Evolutionary conservation across 495 filamentous ascomycete genomes (phyloP).

Genomic region (Cenococcum geophilum): DNA sequence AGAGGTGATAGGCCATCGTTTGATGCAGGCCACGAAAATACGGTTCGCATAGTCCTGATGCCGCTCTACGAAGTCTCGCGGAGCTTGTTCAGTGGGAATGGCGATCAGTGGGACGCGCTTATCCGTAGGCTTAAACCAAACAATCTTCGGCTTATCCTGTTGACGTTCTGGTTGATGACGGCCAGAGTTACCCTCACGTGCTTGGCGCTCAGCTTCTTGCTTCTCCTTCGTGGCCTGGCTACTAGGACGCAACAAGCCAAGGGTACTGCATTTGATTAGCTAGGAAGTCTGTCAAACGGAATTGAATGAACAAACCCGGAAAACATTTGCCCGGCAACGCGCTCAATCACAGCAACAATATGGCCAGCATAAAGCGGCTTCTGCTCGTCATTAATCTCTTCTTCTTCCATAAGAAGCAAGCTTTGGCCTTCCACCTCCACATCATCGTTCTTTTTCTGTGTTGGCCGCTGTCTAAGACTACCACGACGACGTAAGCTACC

Average conservation of each 20-base stretch:
- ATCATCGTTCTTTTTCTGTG: slow-evolving; percentile 99
- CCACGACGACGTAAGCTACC: slow-evolving; percentile 87
- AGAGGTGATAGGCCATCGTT: slow-evolving; percentile 99
- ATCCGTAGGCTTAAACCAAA: slow-evolving; percentile 99
- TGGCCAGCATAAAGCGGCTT: slow-evolving; percentile 97
- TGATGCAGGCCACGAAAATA: slow-evolving; percentile 98
- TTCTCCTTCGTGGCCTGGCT: slow-evolving; percentile 99
- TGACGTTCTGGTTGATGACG: slow-evolving; percentile 77
- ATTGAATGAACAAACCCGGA: slow-evolving; percentile 54
- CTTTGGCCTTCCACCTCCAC: slow-evolving; percentile 98
- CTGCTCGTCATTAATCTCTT: slow-evolving; percentile 96
- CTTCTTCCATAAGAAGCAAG: slow-evolving; percentile 91
- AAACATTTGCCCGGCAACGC: slow-evolving; percentile 97
- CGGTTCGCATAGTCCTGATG: slow-evolving; percentile 95
- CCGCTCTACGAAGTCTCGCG: slow-evolving; percentile 96
- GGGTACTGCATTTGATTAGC: slow-evolving; percentile 47
- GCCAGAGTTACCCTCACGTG: slow-evolving; percentile 72
- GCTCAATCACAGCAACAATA: slow-evolving; percentile 94
- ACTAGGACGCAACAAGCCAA: slow-evolving; percentile 88
- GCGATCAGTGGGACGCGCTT: slow-evolving; percentile 97
- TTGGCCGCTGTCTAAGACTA: slow-evolving; percentile 91
- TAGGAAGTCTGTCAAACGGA: neutral
- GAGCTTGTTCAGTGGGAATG: slow-evolving; percentile 96
- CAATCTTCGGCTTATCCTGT: slow-evolving; percentile 98
- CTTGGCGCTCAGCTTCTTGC: slow-evolving; percentile 91